Base-by-base conservation (phyloP, 2,329 filamentous ascomycete species). In the Penicillium sp. region DNA sequence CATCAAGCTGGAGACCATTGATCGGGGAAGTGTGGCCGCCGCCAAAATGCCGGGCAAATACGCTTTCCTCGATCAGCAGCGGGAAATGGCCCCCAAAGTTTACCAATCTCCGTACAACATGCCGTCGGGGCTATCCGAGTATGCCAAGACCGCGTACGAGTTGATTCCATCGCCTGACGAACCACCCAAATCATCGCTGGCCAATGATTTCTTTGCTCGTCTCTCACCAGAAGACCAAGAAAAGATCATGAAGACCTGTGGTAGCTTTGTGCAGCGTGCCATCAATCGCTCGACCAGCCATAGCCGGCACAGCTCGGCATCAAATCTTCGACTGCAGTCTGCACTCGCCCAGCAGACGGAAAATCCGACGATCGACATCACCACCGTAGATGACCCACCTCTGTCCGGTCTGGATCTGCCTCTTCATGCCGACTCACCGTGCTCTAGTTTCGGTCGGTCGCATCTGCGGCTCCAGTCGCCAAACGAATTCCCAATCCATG, bases 81-180 rank as follows among this genome's bases (percentile, higher is more conserved):
- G 71, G 49, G 70, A 72, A 39, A 67, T 74, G 55, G 66, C 69
- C 26, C 70, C 74, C 54, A 67, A 70, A 52, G 74, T 78, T 31
- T 78, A 78, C 60, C 73, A 72, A 60, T 78, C 76, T 10, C 76
- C 76, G 19, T 78, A 78, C 62, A 72, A 77, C 56, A 75, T 75
- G 63, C 75, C 75, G 26, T 77, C 73, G 29, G 76, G 75, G 8
- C 72, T 78, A 50, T 75, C 74, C 8, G 72, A 77, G 47, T 75
- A 77, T 62, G 75, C 75, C 39, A 72, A 75, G 59, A 70, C 68
- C 57, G 71, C 75, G 7, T 77, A 72, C 50, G 71, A 70, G 19
- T 62, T 78, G 48, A 66, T 70, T 44, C 73, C 70, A 14, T 69
- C 68, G 10, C 64, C 68, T 26, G 70, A 69, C 13, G 68, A 72